Base-by-base conservation (phyloP, 345 rosid genomes). In the Boechera stricta region DNA sequence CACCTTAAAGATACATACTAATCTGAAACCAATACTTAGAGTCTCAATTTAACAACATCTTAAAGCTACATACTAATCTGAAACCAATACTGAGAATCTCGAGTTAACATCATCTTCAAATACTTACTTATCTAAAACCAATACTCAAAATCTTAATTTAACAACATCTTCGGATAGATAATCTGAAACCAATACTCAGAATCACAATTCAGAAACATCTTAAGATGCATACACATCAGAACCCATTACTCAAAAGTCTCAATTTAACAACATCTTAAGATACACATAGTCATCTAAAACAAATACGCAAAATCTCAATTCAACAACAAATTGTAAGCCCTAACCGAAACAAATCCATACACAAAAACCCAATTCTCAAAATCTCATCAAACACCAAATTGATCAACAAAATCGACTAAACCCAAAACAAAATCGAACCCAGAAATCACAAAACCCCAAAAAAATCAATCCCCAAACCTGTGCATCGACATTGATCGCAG, bases 401-500 rank as follows among this genome's bases (percentile, higher is more conserved):
- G 10, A 69, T 31, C 13, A 1, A 52, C 10, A 28, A 35, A 58
- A 15, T 26, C 13, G 10, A 76, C 4, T 2, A 64, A 29, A 41
- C 61, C 64, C 69, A n/a, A 15, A 6, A 18, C 6, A 1, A 26
- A 21, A 71, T 33, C 56, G 4, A 69, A 57, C 58, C 11, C 51
- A 48, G 41, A 44, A 39, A 65, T 18, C 2, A 4, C 21, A 26
- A 52, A 59, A 54, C 13, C n/a, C 59, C 6, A 69, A 24, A 7
- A 10, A 21, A 61, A 26, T 10, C 11, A 58, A 8, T 58, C 21
- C 18, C 9, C 2, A 4, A 32, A 93, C 95, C 97, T n/a, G 83
- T 79, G 77, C 89, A 89, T 67, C 85, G 77, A 86, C 98, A 90
- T 48, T 88, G 94, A 71, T 94, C 89, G 15, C 98, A 94, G 51